Percentiles rank a stretch among this genome's conserved stretches.
These are phyloP conservation scores for Fusarium fujikuroi DNA, from an alignment of 2,329 filamentous ascomycete species.

Conservation along the genomic window DNA sequence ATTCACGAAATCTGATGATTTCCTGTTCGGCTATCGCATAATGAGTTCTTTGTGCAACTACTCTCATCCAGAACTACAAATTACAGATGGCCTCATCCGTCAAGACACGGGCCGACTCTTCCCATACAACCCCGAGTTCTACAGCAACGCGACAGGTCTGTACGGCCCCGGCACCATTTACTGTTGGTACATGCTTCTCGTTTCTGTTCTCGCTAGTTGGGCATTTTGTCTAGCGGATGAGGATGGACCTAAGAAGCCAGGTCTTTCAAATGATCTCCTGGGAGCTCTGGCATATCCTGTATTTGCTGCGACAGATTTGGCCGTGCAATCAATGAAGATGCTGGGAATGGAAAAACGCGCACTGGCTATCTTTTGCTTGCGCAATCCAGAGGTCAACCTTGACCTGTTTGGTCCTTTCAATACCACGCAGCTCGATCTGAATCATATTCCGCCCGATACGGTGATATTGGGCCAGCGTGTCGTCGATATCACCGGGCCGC, in stretches of 20 bases:
- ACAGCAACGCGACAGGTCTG: not conserved
- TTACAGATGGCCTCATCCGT: not conserved
- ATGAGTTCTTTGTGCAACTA: slow-evolving; percentile 25
- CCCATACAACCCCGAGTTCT: slow-evolving; percentile 23
- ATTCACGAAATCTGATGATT: too few relatives aligned
- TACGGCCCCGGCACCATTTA: slow-evolving; percentile 15
- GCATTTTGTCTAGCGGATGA: not conserved
- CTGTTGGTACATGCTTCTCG: slow-evolving; percentile 21
- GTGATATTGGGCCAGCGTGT: not conserved
- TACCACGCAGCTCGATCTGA: not conserved
- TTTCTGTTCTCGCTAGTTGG: slow-evolving; percentile 6
- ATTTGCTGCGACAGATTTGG: slow-evolving; percentile 13
- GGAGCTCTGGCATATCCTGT: slow-evolving; percentile 11
- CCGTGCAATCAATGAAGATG: not conserved
- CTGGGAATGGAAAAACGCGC: not conserved
- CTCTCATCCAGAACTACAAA: slow-evolving; percentile 8
- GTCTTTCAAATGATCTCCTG: slow-evolving; percentile 6
- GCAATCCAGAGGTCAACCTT: not conserved
- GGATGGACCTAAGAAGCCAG: not conserved
- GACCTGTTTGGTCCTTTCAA: not conserved
- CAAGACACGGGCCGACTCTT: not conserved
- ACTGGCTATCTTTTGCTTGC: slow-evolving; percentile 7
- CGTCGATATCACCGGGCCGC: not conserved
- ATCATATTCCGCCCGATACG: not conserved
- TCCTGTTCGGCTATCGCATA: rapidly evolving